Evolutionary conservation across 2,329 filamentous ascomycete genomes (phyloP).

Genomic region (Ascocoryne sarcoides): DNA sequence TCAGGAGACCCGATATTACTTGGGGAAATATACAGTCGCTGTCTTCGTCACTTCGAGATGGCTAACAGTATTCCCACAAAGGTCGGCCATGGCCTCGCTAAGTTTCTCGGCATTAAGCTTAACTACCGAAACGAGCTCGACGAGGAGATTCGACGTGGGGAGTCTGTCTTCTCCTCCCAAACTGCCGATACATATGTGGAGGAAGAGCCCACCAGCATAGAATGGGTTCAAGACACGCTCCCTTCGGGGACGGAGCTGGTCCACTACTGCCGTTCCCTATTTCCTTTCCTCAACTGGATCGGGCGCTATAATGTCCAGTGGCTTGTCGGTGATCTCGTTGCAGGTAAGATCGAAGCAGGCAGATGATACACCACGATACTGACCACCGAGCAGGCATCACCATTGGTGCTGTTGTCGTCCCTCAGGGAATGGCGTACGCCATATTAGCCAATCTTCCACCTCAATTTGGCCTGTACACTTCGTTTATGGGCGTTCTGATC

Average conservation of each 20-base stretch:
- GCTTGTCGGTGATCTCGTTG: slow-evolving; percentile 81
- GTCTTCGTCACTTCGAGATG: too few relatives aligned
- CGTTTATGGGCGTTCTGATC: slow-evolving; percentile 87
- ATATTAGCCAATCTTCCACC: slow-evolving; percentile 69
- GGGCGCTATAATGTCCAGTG: slow-evolving; percentile 80
- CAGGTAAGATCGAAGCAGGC: slow-evolving; percentile 45
- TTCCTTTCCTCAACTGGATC: slow-evolving; percentile 90
- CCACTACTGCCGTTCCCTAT: slow-evolving; percentile 61
- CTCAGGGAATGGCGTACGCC: slow-evolving; percentile 94
- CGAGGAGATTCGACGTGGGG: slow-evolving; percentile 60
- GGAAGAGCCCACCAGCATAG: slow-evolving; percentile 62
- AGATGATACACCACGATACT: background rate
- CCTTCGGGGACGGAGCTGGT: slow-evolving; percentile 48
- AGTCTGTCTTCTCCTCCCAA: slow-evolving; percentile 67
- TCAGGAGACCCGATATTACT: background rate
- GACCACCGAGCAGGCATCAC: slow-evolving; percentile 45
- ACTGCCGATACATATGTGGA: slow-evolving; percentile 77
- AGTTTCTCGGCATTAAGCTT: slow-evolving; percentile 73
- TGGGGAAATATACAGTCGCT: background rate
- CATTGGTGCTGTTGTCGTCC: slow-evolving; percentile 73
- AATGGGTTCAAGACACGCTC: slow-evolving; percentile 59
- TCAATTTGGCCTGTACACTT: slow-evolving; percentile 85
- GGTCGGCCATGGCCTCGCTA: slow-evolving; percentile 66
- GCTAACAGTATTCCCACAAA: too few relatives aligned
- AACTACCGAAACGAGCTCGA: slow-evolving; percentile 53